These are phyloP conservation scores for Populus hybrid DNA, from an alignment of 441 rosid genomes.

Conservation along the genomic window DNA sequence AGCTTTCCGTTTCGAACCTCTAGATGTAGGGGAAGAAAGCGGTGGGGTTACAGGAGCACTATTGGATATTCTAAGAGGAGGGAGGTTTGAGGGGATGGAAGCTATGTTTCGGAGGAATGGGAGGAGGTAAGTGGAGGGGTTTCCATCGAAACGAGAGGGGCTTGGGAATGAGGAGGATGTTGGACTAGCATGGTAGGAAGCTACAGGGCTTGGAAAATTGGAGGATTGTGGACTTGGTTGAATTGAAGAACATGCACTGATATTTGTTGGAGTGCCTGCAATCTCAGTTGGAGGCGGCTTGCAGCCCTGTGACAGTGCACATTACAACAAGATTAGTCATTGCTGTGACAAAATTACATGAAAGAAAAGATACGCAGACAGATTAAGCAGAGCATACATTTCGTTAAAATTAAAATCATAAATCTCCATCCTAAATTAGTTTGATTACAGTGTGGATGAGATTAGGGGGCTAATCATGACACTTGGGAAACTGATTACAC, in stretches of 20 bases:
- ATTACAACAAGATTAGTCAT: neutral
- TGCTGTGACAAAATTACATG: neutral
- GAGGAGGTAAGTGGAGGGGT: slow-evolving; percentile 51
- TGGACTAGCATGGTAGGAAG: slow-evolving; percentile 87
- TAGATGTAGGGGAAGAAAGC: slow-evolving; percentile 79
- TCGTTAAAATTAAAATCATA: neutral
- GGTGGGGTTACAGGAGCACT: slow-evolving; percentile 98
- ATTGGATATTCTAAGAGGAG: slow-evolving; percentile 85
- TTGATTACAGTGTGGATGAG: neutral
- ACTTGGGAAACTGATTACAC: neutral
- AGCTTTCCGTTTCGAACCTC: slow-evolving; percentile 59
- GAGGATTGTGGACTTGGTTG: slow-evolving; percentile 94
- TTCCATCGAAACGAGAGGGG: slow-evolving; percentile 63
- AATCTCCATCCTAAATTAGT: neutral
- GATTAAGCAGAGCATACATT: neutral
- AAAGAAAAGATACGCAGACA: neutral
- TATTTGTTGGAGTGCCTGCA: slow-evolving; percentile 45
- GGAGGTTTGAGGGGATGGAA: slow-evolving; percentile 71
- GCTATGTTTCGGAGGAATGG: slow-evolving; percentile 66
- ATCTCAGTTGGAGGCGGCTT: slow-evolving; percentile 55
- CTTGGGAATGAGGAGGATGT: slow-evolving; percentile 81
- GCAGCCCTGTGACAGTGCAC: slow-evolving; percentile 49
- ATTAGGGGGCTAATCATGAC: neutral
- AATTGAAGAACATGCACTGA: slow-evolving; percentile 69
- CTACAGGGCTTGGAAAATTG: slow-evolving; percentile 74